phyloP scores from a whole-genome alignment of 331 rosid species.

The Acacia pycnantha region DNA sequence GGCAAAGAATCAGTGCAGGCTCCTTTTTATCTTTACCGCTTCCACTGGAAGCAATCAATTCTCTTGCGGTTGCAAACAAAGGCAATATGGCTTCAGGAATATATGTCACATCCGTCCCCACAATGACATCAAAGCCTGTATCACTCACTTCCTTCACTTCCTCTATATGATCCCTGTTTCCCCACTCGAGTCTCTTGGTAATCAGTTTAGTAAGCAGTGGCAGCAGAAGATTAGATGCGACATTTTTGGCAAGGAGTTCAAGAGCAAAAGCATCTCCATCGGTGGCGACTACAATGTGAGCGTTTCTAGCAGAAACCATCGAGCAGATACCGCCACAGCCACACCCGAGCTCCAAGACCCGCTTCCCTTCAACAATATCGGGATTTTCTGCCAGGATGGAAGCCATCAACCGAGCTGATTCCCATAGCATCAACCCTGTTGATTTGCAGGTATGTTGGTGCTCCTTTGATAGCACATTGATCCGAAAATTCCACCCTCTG shows the following conservation, averaged over 20 bases:
- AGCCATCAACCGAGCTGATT: slow-evolving; percentile 90
- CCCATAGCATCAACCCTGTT: slow-evolving; percentile 94
- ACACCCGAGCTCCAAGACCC: slow-evolving; percentile 84
- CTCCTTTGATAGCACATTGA: slow-evolving; percentile 65
- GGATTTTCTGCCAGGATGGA: slow-evolving; percentile 76
- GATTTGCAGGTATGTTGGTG: slow-evolving; percentile 89
- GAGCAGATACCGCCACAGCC: slow-evolving; percentile 80
- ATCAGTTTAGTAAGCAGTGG: slow-evolving; percentile 45
- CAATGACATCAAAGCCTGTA: not conserved
- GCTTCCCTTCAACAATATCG: slow-evolving; percentile 61
- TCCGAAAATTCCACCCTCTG: slow-evolving; percentile 63
- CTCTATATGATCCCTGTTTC: not conserved
- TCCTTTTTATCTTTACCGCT: not conserved
- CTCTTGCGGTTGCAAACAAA: slow-evolving; percentile 6
- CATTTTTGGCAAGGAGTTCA: slow-evolving; percentile 56
- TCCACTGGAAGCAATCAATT: slow-evolving; percentile 1
- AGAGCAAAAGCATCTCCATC: slow-evolving; percentile 82
- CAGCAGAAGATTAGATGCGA: slow-evolving; percentile 55
- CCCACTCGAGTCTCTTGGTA: slow-evolving; percentile 18
- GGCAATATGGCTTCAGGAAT: slow-evolving; percentile 12
- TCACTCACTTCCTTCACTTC: not conserved
- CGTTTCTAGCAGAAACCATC: slow-evolving; percentile 37
- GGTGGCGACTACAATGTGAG: slow-evolving; percentile 69
- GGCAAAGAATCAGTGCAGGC: slow-evolving; percentile 10
- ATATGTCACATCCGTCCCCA: slow-evolving; percentile 10